Evolutionary conservation across 148 eudicot genomes (phyloP).

Genomic region (Camellia lanceoleosa): DNA sequence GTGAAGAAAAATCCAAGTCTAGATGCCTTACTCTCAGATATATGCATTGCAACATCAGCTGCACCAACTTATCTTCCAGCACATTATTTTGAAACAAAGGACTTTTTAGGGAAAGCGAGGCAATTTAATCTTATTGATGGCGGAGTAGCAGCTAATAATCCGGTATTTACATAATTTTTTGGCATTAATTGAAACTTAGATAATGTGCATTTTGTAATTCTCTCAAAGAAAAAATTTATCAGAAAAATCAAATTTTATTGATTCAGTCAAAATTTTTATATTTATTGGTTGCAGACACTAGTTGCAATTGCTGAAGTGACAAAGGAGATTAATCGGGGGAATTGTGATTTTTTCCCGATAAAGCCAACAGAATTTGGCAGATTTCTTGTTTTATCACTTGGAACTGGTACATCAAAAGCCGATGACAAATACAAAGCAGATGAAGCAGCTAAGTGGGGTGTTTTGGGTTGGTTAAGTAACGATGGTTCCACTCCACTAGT

Average conservation of each 20-base stretch:
- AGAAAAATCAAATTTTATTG: too few species aligned
- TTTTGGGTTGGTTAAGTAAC: conserved; percentile 32
- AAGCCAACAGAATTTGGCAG: conserved; percentile 30
- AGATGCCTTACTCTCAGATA: conserved; percentile 41
- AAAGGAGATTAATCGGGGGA: conserved; percentile 28
- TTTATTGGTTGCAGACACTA: conserved; percentile 22
- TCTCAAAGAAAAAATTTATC: too few species aligned
- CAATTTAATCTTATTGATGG: conserved; percentile 50
- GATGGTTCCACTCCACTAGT: conserved; percentile 32
- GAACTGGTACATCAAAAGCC: conserved; percentile 30
- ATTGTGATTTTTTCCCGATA: conserved; percentile 30
- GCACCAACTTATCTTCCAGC: conserved; percentile 52
- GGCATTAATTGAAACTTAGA: background rate
- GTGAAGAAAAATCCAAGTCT: conserved; percentile 31
- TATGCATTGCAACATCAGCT: conserved; percentile 48
- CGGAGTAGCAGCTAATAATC: conserved; percentile 54
- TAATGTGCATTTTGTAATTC: too few species aligned
- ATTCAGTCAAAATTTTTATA: background rate
- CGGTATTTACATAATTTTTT: conserved; percentile 17
- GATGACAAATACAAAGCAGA: conserved; percentile 30
- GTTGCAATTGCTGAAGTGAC: conserved; percentile 42
- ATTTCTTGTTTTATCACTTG: conserved; percentile 38
- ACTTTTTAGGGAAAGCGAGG: conserved; percentile 19
- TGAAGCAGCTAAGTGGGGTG: conserved; percentile 33
- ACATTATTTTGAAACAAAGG: conserved; percentile 29